Base-by-base conservation (phyloP, 306 rosid genomes). In the Sicyos edulis region DNA sequence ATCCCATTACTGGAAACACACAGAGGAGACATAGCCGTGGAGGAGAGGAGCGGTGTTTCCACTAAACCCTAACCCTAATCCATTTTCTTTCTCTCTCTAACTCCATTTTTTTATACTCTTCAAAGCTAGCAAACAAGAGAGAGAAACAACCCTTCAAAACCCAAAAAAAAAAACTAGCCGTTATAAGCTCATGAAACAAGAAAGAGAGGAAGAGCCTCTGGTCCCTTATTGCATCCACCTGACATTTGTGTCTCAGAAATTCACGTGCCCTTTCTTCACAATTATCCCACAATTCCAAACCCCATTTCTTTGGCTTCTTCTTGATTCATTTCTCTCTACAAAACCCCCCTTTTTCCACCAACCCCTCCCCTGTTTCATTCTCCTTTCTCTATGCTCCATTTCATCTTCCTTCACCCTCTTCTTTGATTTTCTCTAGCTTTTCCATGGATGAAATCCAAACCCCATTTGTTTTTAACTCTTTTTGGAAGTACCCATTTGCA, bases 151-250 rank as follows among this genome's bases (percentile, higher is more conserved):
- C 69, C 47, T 63, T 9, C 51, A 63, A 50, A 53, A 24, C 8
- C 8, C 15, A 17, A 60, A 60, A 70, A 72, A 59, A 49, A 81
- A 86, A 65, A 65, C 86, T 89, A 92, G 96, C 96, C 92, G 97
- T 92, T 92, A 73, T 92, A 73, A 84, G 72, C 70, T 47, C 54
- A 79, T 81, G 65, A 75, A 75, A 17, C 51, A 63, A 63, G 69
- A 62, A n/a, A n/a, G n/a, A n/a, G n/a, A n/a, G n/a, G n/a, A n/a
- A n/a, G 69, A 81, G 83, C 77, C 69, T 80, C 76, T 53, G 78
- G 66, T 65, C 54, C 79, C 69, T 69, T 54, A 62, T 17, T 81
- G 79, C 79, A 59, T 74, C 75, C 88, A 72, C 86, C 90, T 81
- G 91, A 83, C 87, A 80, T 15, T 73, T 83, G 85, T 60, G 62